These are phyloP conservation scores for Mrakia gelida DNA, from an alignment of 768 basidiomycete species.

Conservation along the genomic window DNA sequence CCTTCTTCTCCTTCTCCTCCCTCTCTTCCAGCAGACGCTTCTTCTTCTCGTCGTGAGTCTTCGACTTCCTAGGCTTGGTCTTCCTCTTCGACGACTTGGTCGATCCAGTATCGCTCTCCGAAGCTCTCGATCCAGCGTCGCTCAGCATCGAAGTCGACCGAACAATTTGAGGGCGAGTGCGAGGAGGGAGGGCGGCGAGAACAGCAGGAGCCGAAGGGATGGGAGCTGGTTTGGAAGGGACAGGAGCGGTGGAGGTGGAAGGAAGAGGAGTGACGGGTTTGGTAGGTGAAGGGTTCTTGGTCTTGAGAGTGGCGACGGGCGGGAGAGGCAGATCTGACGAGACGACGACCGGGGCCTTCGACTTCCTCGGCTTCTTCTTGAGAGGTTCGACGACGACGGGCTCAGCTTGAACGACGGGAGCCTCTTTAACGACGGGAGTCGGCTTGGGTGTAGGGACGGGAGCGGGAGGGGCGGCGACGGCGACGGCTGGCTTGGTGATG, in stretches of 20 bases:
- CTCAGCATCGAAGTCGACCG: constrained; percentile 2
- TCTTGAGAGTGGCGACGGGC: neutral
- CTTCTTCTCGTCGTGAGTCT: constrained; percentile 1
- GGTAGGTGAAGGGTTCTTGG: neutral
- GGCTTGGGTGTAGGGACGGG: too few relatives aligned
- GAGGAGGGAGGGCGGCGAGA: neutral
- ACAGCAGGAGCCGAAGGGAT: neutral
- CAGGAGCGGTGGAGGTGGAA: neutral
- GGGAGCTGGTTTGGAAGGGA: neutral
- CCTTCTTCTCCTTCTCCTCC: constrained; percentile 17
- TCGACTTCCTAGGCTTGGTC: constrained; percentile 1
- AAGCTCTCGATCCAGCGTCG: neutral
- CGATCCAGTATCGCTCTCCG: constrained; percentile 6
- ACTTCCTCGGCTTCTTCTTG: constrained; percentile 1
- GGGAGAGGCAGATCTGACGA: neutral
- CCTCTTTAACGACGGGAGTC: neutral
- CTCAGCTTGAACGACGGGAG: neutral
- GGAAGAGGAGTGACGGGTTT: neutral
- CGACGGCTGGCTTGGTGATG: too few relatives aligned
- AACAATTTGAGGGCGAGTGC: neutral
- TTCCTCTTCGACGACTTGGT: neutral
- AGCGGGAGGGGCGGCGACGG: neutral
- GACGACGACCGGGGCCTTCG: neutral
- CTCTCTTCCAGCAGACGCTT: constrained; percentile 1
- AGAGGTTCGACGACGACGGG: neutral